These are phyloP conservation scores for Magnaporthiopsis rhizophila DNA, from an alignment of 2,329 filamentous ascomycete species.

Conservation along the genomic window DNA sequence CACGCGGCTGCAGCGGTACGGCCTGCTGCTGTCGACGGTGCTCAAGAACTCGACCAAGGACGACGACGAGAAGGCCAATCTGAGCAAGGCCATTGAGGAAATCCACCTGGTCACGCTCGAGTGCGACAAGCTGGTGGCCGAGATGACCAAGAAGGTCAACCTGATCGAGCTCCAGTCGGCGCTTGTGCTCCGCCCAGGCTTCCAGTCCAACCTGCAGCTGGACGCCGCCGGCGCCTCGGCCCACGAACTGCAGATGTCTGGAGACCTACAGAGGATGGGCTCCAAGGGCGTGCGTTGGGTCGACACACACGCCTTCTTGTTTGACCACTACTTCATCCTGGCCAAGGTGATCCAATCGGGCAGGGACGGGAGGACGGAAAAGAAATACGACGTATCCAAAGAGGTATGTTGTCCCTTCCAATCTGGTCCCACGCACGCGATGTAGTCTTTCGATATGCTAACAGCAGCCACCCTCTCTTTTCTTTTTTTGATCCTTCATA, in stretches of 20 bases:
- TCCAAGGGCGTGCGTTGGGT: slow-evolving; percentile 87
- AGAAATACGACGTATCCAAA: slow-evolving; percentile 91
- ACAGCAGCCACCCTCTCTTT: slow-evolving; percentile 18
- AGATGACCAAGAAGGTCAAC: slow-evolving; percentile 85
- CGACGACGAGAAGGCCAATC: slow-evolving; percentile 80
- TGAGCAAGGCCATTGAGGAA: slow-evolving; percentile 79
- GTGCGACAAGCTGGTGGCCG: slow-evolving; percentile 85
- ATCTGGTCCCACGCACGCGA: slow-evolving; percentile 3
- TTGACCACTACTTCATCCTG: slow-evolving; percentile 93
- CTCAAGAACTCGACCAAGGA: slow-evolving; percentile 77
- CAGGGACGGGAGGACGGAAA: slow-evolving; percentile 63
- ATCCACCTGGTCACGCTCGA: slow-evolving; percentile 84
- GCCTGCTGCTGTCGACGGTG: slow-evolving; percentile 73
- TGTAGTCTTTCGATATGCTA: not conserved
- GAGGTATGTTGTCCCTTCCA: slow-evolving; percentile 44
- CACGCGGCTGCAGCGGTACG: slow-evolving; percentile 84
- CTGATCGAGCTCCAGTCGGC: slow-evolving; percentile 78
- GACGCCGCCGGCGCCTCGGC: slow-evolving; percentile 69
- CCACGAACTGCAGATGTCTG: slow-evolving; percentile 78
- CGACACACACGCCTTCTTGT: slow-evolving; percentile 86
- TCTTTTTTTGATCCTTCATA: slow-evolving; percentile 20
- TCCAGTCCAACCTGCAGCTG: slow-evolving; percentile 83
- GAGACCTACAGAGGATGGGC: slow-evolving; percentile 82
- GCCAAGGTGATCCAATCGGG: slow-evolving; percentile 64
- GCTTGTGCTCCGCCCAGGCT: slow-evolving; percentile 76